These are phyloP conservation scores for Pythium volutum DNA, from an alignment of 352 stramenopile species.

Conservation along the genomic window DNA sequence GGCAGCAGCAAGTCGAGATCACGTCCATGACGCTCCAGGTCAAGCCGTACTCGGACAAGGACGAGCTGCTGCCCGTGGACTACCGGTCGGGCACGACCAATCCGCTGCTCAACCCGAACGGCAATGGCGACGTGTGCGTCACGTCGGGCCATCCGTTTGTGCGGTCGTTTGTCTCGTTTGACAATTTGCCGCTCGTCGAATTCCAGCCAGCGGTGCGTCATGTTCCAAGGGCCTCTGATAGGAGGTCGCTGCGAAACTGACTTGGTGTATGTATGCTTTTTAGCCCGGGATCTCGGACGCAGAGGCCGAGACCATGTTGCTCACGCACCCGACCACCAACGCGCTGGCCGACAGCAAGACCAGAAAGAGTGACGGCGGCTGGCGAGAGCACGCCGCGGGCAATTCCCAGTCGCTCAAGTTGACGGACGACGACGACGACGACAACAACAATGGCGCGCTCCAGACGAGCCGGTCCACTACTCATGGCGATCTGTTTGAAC, in stretches of 20 bases:
- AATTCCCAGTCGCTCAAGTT: slow-evolving; percentile 83
- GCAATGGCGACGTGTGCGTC: slow-evolving; percentile 88
- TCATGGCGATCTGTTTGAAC: slow-evolving; percentile 73
- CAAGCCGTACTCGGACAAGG: slow-evolving; percentile 91
- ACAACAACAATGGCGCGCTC: slow-evolving; percentile 27
- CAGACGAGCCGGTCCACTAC: slow-evolving; percentile 22
- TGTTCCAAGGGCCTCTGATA: no score
- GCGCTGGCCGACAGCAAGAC: slow-evolving; percentile 21
- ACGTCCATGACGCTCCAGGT: slow-evolving; percentile 92
- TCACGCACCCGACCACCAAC: slow-evolving; percentile 47
- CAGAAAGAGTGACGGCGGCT: slow-evolving; percentile 26
- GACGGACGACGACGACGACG: slow-evolving; percentile 53
- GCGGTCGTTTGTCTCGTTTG: slow-evolving; percentile 94
- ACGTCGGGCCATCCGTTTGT: slow-evolving; percentile 94
- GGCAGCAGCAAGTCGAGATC: slow-evolving; percentile 88
- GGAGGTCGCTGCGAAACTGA: not conserved
- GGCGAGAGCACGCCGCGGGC: slow-evolving; percentile 60
- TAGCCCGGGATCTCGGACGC: slow-evolving; percentile 73
- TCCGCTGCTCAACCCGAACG: slow-evolving; percentile 88
- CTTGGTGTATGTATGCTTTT: slow-evolving; percentile 9
- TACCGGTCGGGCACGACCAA: slow-evolving; percentile 94
- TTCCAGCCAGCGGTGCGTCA: slow-evolving; percentile 83
- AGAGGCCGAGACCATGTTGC: slow-evolving; percentile 82
- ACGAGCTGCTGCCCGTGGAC: slow-evolving; percentile 93
- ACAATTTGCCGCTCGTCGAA: slow-evolving; percentile 94